A percentile compares a stretch with the other conserved stretches of the same genome.
These are phyloP conservation scores for Vitis cinerea DNA, from an alignment of 164 flowering plant genomes.

Conservation along the genomic window DNA sequence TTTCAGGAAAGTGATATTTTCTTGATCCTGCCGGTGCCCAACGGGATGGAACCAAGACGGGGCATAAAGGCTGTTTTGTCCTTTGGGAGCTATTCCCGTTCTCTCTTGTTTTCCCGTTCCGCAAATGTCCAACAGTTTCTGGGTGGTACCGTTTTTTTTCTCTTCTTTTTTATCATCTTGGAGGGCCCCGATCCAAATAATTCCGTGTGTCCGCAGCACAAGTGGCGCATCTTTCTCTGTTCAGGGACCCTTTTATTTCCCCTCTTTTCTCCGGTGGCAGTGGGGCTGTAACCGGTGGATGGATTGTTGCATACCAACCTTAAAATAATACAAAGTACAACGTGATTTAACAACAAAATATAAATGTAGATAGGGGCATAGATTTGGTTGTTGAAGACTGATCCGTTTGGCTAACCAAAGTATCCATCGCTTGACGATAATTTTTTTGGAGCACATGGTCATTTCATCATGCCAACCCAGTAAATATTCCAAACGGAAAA, in stretches of 20 bases:
- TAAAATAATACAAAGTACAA: too few species aligned
- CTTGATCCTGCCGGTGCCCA: not conserved
- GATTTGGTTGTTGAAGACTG: too few species aligned
- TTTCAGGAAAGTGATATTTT: slow-evolving; percentile 4
- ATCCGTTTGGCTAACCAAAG: too few species aligned
- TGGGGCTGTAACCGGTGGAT: not conserved
- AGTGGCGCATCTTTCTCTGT: slow-evolving; percentile 8
- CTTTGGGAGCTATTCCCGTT: slow-evolving; percentile 12
- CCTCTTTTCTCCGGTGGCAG: not conserved
- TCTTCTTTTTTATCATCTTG: too few species aligned
- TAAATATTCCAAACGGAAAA: too few species aligned
- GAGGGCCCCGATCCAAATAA: not conserved
- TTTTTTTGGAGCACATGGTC: too few species aligned
- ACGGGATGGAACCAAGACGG: not conserved
- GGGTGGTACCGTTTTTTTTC: not conserved
- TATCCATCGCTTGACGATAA: too few species aligned
- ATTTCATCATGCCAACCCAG: too few species aligned
- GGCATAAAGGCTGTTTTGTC: slow-evolving; percentile 2
- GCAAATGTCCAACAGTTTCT: not conserved
- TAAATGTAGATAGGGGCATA: too few species aligned
- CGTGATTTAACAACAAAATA: too few species aligned
- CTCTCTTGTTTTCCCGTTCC: not conserved
- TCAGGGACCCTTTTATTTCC: not conserved
- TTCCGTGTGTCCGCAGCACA: not conserved
- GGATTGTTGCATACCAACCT: not conserved